phyloP scores from a whole-genome alignment of 2,329 filamentous ascomycete species.

The Diaporthe citriasiana region DNA sequence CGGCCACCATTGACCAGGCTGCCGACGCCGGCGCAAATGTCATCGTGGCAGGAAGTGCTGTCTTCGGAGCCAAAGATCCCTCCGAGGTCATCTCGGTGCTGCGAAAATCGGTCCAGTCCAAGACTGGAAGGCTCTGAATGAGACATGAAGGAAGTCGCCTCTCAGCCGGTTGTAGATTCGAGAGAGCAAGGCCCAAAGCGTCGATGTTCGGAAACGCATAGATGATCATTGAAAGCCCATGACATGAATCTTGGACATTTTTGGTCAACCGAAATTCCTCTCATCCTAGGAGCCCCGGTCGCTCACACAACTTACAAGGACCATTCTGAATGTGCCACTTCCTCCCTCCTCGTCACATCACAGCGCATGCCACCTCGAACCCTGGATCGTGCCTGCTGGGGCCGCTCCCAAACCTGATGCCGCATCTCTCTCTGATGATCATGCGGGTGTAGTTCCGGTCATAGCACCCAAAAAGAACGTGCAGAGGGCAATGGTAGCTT shows the following conservation, averaged over 20 bases:
- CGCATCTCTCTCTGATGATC: conserved; percentile 59
- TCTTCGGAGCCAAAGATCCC: conserved; percentile 93
- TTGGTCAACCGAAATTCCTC: neutral
- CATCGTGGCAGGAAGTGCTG: conserved; percentile 95
- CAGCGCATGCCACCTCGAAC: conserved; percentile 53
- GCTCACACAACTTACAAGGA: neutral
- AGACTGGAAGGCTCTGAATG: conserved; percentile 56
- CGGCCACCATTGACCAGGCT: conserved; percentile 91
- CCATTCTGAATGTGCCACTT: neutral
- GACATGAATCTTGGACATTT: conserved; percentile 5
- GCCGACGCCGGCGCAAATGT: conserved; percentile 97
- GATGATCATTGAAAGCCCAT: neutral
- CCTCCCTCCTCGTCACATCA: conserved; percentile 53
- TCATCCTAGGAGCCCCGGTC: neutral
- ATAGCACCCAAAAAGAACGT: conserved; percentile 57
- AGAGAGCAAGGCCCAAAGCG: neutral
- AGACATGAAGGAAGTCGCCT: neutral
- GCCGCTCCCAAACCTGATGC: conserved; percentile 63
- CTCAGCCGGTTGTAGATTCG: conserved; percentile 1
- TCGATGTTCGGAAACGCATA: neutral
- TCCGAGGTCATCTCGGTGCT: conserved; percentile 87
- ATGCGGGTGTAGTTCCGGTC: conserved; percentile 64
- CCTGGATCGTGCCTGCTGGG: conserved; percentile 56
- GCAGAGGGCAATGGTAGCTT: conserved; percentile 58
- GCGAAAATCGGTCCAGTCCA: conserved; percentile 81